Base-by-base conservation (phyloP, 345 rosid species). In the Atalantia buxifolia region DNA sequence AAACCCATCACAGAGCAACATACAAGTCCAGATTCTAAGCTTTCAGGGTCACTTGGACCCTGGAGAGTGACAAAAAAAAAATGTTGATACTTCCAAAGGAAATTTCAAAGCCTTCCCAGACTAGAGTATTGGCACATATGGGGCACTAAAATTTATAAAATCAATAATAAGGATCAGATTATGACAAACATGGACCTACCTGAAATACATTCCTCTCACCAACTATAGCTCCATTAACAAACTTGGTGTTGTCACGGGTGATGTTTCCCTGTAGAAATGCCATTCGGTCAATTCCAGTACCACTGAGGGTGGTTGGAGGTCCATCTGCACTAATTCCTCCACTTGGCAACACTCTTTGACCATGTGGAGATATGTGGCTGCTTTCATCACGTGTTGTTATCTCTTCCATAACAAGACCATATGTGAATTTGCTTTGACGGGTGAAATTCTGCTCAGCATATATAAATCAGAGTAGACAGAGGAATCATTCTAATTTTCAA, bases 321-420 rank as follows among this genome's bases (percentile, higher is more conserved):
- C 99, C 99, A 86, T 97, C 99, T 33, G 97, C 97, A 77, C 98
- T 97, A 79, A 93, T 90, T 86, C 99, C 99, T 53, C 99, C 99
- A 74, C 92, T 93, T 75, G 98, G 98, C 83, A 94, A 84, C 78
- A 94, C 90, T 81, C 99, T 89, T 84, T 92, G 99, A 81, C 98
- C 99, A 69, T 85, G 82, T 65, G 97, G 81, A 81, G 97, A 86
- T 56, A 97, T 92, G 83, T 94, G 94, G 75, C 97, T 97, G 88
- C 97, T 90, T 87, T 96, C 98, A 86, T 96, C 98, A 45, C 98
- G 90, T 36, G 98, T 91, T 83, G 99, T 97, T 83, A 97, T 91
- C 90, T 97, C 99, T 83, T 94, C 99, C 98, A 92, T 89, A 79
- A 96, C 98, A 66, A 96, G 91, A 74, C 99, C 98, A 73, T 97